These are phyloP conservation scores for Xenosphaeropsis pyriputrescens DNA, from an alignment of 2,329 filamentous ascomycete species.

Conservation along the genomic window DNA sequence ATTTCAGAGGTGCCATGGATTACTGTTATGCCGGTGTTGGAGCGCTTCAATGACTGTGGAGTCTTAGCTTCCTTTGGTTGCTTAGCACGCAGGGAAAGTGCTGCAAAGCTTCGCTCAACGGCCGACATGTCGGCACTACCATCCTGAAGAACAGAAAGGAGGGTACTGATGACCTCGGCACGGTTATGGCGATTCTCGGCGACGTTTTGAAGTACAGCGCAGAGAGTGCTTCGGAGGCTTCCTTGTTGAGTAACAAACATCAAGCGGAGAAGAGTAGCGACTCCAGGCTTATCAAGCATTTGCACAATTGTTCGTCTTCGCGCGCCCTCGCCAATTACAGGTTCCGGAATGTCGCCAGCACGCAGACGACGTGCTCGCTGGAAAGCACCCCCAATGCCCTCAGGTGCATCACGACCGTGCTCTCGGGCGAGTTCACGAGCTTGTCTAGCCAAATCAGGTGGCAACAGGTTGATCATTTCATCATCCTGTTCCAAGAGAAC, in stretches of 20 bases:
- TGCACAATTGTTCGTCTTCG: constrained; percentile 77
- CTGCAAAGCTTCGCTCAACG: constrained; percentile 88
- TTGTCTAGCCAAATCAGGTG: constrained; percentile 74
- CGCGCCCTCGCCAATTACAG: constrained; percentile 22
- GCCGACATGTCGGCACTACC: constrained; percentile 87
- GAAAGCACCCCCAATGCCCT: background rate
- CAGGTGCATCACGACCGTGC: constrained; percentile 8
- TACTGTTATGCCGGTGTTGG: constrained; percentile 32
- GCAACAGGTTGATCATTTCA: constrained; percentile 69
- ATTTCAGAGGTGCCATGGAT: constrained; percentile 50
- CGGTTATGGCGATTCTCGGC: constrained; percentile 96
- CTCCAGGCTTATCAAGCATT: constrained; percentile 90
- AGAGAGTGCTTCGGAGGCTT: constrained; percentile 70
- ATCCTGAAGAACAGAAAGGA: constrained; percentile 89
- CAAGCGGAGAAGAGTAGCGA: constrained; percentile 89
- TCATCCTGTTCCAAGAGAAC: constrained; percentile 88
- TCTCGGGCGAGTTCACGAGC: constrained; percentile 53
- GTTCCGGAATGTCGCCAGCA: constrained; percentile 27
- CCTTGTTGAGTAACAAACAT: constrained; percentile 96
- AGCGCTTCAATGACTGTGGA: constrained; percentile 66
- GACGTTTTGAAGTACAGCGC: constrained; percentile 77
- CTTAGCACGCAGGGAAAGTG: constrained; percentile 82
- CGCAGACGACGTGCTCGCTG: constrained; percentile 32
- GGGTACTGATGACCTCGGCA: constrained; percentile 80
- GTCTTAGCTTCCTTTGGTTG: constrained; percentile 62